A percentile compares a stretch with the other conserved stretches of the same genome.
phyloP scores from a whole-genome alignment of 2,329 filamentous ascomycete genomes.

The Clonostachys rhizophaga region DNA sequence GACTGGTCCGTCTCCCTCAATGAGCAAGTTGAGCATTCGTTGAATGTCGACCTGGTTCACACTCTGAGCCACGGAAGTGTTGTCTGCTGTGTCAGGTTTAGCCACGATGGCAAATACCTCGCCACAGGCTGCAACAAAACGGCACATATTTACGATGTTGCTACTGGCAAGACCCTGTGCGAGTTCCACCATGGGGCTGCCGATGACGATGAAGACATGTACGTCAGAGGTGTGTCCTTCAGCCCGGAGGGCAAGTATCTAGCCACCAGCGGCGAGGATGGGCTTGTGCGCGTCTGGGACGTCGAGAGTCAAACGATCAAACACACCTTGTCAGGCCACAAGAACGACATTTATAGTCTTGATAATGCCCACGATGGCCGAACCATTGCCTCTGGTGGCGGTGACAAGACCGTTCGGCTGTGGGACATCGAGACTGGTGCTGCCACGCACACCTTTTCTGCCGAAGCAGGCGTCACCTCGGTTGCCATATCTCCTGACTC shows the following conservation, averaged over 20 bases:
- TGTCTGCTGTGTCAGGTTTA: conserved; percentile 97
- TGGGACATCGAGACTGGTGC: conserved; percentile 90
- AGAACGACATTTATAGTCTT: conserved; percentile 96
- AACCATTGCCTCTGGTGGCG: conserved; percentile 92
- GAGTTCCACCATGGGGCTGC: conserved; percentile 85
- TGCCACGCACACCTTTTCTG: conserved; percentile 80
- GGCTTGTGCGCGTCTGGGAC: conserved; percentile 97
- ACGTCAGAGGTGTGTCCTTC: conserved; percentile 97
- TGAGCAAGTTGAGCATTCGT: conserved; percentile 77
- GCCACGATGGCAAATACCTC: conserved; percentile 89
- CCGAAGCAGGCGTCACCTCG: conserved; percentile 95
- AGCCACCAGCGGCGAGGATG: conserved; percentile 95
- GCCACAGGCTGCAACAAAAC: conserved; percentile 96
- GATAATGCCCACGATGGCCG: conserved; percentile 93
- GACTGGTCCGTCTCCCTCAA: conserved; percentile 99
- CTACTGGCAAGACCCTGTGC: conserved; percentile 80
- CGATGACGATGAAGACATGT: conserved; percentile 79
- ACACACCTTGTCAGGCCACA: conserved; percentile 88
- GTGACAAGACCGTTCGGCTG: conserved; percentile 88
- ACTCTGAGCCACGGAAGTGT: conserved; percentile 92
- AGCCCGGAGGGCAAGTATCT: conserved; percentile 92
- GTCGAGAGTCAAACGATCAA: conserved; percentile 79
- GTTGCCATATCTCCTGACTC: conserved; percentile 96
- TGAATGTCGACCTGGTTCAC: conserved; percentile 93
- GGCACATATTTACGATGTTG: conserved; percentile 98